These are phyloP conservation scores for Carpinus viminea DNA, from an alignment of 306 rosid genomes.

Conservation along the genomic window DNA sequence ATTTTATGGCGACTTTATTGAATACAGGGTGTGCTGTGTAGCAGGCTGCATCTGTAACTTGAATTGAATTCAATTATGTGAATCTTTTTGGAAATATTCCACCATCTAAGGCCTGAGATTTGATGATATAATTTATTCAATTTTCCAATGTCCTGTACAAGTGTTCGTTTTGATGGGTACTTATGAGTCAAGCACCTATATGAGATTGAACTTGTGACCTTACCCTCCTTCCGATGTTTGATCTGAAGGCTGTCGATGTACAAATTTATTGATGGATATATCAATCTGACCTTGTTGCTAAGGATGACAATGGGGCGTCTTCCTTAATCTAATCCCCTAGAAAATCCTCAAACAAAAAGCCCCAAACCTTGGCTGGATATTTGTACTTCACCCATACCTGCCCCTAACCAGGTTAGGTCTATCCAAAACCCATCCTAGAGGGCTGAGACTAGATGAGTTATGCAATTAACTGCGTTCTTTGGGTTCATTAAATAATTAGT, in stretches of 20 bases:
- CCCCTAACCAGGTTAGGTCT: not conserved
- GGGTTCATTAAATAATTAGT: not conserved
- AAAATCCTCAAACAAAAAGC: not conserved
- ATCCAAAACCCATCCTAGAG: not conserved
- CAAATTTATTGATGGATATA: not conserved
- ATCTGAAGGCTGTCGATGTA: not conserved
- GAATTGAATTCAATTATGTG: slow-evolving; percentile 11
- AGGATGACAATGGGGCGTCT: not conserved
- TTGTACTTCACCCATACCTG: not conserved
- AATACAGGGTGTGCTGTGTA: not conserved
- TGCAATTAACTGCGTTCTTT: not conserved
- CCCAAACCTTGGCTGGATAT: not conserved
- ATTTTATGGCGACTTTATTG: slow-evolving; percentile 20
- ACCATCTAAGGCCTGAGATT: not conserved
- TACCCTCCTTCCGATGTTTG: not conserved
- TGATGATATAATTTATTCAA: not conserved
- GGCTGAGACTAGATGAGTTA: not conserved
- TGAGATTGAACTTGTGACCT: not conserved
- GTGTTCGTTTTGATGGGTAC: not conserved
- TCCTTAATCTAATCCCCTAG: not conserved
- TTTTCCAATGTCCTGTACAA: not conserved
- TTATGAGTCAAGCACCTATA: not conserved
- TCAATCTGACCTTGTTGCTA: not conserved
- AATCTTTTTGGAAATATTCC: not conserved
- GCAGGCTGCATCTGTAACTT: slow-evolving; percentile 29